Percentiles rank a stretch among this genome's conserved stretches.
These are phyloP conservation scores for Volvariella surrecta DNA, from an alignment of 1,284 basidiomycete species.

Conservation along the genomic window DNA sequence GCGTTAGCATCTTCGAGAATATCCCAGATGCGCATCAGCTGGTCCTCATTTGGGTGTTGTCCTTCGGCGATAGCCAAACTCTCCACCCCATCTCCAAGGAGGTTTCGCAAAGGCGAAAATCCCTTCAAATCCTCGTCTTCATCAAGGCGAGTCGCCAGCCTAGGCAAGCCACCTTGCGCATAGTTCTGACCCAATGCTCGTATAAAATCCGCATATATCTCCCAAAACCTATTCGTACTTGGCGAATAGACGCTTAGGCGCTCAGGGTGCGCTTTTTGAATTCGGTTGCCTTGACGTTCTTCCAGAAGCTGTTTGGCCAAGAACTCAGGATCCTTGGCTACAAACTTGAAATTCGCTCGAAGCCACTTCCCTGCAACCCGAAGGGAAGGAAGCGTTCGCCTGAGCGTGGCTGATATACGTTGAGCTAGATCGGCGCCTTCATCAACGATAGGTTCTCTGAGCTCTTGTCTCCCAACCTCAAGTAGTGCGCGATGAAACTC, in stretches of 20 bases:
- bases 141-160: conserved; percentile 62
- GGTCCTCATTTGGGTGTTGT: conserved; percentile 91
- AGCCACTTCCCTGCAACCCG: conserved; percentile 90
- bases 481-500: conserved; percentile 62
- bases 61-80: conserved; percentile 20
- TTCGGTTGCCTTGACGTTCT: conserved; percentile 14
- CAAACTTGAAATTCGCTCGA: conserved; percentile 68
- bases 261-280: conserved; percentile 16
- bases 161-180: conserved; percentile 59
- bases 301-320: conserved; percentile 21
- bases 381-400: conserved; percentile 81
- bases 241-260: conserved; percentile 23
- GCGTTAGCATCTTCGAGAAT: conserved; percentile 67
- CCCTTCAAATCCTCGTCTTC: conserved; percentile 77
- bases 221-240: conserved; percentile 61
- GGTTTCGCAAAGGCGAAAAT: conserved; percentile 72
- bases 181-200: conserved; percentile 61
- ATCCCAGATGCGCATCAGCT: conserved; percentile 89
- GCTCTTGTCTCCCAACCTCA: conserved; percentile 53
- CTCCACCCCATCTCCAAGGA: conserved; percentile 29
- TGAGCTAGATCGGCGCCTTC: conserved; percentile 60
- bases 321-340: conserved; percentile 37
- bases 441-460: conserved; percentile 37
- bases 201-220: conserved; percentile 61
- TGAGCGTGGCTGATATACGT: conserved; percentile 78